These are phyloP conservation scores for Aegilops longissima DNA, from an alignment of 176 grass and related monocot species.

Conservation along the genomic window DNA sequence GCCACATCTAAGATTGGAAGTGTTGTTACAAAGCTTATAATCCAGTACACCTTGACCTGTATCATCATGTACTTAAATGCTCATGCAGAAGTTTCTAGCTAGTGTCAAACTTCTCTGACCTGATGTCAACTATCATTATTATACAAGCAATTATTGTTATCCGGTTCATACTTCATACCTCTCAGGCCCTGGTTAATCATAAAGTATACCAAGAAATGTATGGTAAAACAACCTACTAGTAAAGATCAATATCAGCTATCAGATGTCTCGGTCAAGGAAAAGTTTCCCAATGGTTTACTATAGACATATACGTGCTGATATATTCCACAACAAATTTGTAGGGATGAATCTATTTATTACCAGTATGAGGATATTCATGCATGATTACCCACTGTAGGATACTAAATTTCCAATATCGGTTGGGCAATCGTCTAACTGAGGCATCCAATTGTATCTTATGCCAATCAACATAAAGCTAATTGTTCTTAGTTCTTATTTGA, in stretches of 20 bases:
- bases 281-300: background rate
- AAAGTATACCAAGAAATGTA: background rate
- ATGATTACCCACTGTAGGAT: background rate
- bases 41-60: background rate
- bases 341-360: background rate
- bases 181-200: background rate
- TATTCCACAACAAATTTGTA: background rate
- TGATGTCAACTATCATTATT: background rate
- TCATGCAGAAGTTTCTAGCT: background rate
- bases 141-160: background rate
- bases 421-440: background rate
- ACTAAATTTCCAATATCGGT: background rate
- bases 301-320: background rate
- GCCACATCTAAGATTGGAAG: background rate
- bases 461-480: constrained; percentile 8
- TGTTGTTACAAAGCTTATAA: background rate
- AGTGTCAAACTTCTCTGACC: background rate
- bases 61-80: background rate
- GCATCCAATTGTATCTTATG: background rate
- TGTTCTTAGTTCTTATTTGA: constrained; percentile 21
- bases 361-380: background rate
- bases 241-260: background rate
- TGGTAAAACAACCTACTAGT: background rate
- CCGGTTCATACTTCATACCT: background rate
- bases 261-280: background rate